These are phyloP conservation scores for Aspergillus alliaceus DNA, from an alignment of 2,329 filamentous ascomycete species.

Conservation along the genomic window DNA sequence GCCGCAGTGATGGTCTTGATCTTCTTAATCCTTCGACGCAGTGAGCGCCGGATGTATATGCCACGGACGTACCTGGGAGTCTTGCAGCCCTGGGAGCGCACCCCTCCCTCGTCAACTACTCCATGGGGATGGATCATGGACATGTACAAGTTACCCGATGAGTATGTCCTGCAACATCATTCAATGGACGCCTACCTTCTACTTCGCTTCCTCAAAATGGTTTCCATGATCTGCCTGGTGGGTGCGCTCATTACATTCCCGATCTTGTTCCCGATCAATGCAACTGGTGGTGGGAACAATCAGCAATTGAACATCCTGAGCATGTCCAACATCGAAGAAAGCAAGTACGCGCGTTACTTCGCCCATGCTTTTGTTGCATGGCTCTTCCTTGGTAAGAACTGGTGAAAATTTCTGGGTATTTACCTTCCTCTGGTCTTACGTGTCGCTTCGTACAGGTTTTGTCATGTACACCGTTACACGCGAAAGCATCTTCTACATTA, in stretches of 20 bases:
- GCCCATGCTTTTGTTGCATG: conserved; percentile 80
- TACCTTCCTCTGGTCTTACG: neutral
- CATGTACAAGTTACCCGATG: conserved; percentile 69
- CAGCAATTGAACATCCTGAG: conserved; percentile 73
- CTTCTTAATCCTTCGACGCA: conserved; percentile 53
- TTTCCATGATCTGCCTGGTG: conserved; percentile 75
- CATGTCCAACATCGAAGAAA: conserved; percentile 69
- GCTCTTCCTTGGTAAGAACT: conserved; percentile 66
- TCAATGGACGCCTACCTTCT: conserved; percentile 91
- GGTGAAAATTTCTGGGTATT: neutral
- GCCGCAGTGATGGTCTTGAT: conserved; percentile 47
- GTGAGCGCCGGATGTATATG: conserved; percentile 53
- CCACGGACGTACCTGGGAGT: conserved; percentile 57
- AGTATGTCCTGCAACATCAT: conserved; percentile 82
- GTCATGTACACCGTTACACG: conserved; percentile 84
- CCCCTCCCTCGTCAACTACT: conserved; percentile 60
- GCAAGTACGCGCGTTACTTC: conserved; percentile 67
- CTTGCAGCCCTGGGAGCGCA: conserved; percentile 55
- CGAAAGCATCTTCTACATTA: conserved; percentile 89
- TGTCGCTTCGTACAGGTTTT: conserved; percentile 54
- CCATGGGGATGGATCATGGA: conserved; percentile 66
- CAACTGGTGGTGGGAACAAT: conserved; percentile 69
- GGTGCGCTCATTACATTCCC: conserved; percentile 86
- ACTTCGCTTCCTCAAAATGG: conserved; percentile 80
- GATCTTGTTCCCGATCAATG: conserved; percentile 83